These are phyloP conservation scores for Hanseniaspora vineae DNA, from an alignment of 805 yeast genomes.

Conservation along the genomic window DNA sequence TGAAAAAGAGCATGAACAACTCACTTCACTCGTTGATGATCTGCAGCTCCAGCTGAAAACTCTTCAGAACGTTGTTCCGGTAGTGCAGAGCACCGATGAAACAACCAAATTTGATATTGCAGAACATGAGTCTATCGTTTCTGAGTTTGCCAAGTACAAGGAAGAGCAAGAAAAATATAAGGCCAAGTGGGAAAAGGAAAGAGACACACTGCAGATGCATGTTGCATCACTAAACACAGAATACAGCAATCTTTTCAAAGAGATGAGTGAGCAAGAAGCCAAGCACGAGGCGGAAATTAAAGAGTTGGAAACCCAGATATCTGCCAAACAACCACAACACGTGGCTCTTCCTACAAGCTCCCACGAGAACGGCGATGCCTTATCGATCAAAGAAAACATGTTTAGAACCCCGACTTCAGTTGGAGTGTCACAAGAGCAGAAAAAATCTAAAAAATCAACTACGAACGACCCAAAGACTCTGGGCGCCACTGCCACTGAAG, in stretches of 20 bases:
- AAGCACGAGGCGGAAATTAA: slow-evolving; percentile 18
- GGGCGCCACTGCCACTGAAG: too few species aligned
- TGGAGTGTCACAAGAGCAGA: too few species aligned
- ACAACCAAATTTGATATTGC: slow-evolving; percentile 5
- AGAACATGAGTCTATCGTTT: too few species aligned
- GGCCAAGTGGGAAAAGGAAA: slow-evolving; percentile 16
- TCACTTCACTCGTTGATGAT: slow-evolving; percentile 20
- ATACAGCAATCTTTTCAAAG: slow-evolving; percentile 15
- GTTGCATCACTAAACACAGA: slow-evolving; percentile 18
- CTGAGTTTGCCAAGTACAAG: slow-evolving; percentile 7
- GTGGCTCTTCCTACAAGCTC: too few species aligned
- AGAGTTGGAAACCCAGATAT: slow-evolving; percentile 39
- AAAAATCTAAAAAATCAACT: too few species aligned
- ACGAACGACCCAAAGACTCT: too few species aligned
- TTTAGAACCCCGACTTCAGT: too few species aligned
- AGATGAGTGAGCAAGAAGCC: slow-evolving; percentile 13
- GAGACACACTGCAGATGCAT: slow-evolving; percentile 18
- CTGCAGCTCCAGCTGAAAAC: slow-evolving; percentile 22
- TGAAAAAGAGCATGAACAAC: slow-evolving; percentile 20
- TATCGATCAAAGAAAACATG: too few species aligned
- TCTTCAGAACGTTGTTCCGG: slow-evolving; percentile 9
- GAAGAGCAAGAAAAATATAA: slow-evolving; percentile 8
- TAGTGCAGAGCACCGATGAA: slow-evolving; percentile 2
- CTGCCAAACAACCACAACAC: too few species aligned
- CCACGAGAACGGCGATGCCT: too few species aligned